phyloP scores from a whole-genome alignment of 805 yeast species.

The Starmerella khaoyaiensis region DNA sequence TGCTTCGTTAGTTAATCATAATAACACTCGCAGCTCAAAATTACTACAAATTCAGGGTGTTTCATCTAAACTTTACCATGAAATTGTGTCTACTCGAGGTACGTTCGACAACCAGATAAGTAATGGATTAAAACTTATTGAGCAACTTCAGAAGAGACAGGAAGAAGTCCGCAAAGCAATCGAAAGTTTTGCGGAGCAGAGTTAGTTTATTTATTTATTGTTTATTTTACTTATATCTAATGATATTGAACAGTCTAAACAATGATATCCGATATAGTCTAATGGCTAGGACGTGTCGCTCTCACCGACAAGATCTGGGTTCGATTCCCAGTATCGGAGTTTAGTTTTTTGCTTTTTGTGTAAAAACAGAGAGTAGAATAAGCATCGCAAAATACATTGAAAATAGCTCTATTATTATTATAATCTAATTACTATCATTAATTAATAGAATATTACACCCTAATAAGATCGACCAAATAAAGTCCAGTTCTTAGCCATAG shows the following conservation, averaged over 20 bases:
- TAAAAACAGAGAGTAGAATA: background rate
- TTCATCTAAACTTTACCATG: slow-evolving; percentile 16
- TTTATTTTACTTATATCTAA: background rate
- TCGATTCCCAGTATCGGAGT: slow-evolving; percentile 20
- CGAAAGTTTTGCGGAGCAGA: slow-evolving; percentile 2
- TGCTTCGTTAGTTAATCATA: slow-evolving; percentile 3
- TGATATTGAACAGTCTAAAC: background rate
- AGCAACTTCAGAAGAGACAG: slow-evolving; percentile 16
- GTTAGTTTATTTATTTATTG: background rate
- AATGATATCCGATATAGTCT: slow-evolving; percentile 20
- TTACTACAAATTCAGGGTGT: slow-evolving; percentile 17
- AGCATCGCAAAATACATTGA: too few species aligned
- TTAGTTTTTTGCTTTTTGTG: slow-evolving; percentile 2
- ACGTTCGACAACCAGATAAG: slow-evolving; percentile 13
- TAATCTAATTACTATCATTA: too few species aligned
- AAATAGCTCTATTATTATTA: too few species aligned
- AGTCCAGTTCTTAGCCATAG: slow-evolving; percentile 65
- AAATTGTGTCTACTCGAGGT: slow-evolving; percentile 17
- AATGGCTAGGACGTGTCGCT: slow-evolving; percentile 21
- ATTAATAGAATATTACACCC: too few species aligned
- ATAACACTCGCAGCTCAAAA: slow-evolving; percentile 12
- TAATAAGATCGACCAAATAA: slow-evolving; percentile 96
- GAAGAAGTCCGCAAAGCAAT: slow-evolving; percentile 13
- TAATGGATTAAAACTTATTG: slow-evolving; percentile 13
- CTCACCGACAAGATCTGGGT: slow-evolving; percentile 20